A percentile compares a stretch with the other conserved stretches of the same genome.
These are phyloP conservation scores for Fusarium devonianum DNA, from an alignment of 2,329 filamentous ascomycete genomes.

Conservation along the genomic window DNA sequence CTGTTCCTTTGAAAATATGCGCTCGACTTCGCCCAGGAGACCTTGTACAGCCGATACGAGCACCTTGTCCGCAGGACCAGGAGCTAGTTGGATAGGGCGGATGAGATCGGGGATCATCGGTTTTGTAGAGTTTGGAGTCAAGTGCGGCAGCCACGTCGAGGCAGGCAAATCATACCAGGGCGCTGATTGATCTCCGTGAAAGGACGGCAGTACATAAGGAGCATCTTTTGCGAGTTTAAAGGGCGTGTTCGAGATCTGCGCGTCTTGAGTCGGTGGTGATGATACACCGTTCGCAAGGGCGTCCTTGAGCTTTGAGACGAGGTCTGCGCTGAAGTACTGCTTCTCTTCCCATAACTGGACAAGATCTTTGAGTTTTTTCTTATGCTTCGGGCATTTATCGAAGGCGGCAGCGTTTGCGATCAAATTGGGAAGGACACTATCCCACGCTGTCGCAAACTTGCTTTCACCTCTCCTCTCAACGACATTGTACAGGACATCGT, in stretches of 20 bases:
- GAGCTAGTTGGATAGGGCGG: conserved; percentile 72
- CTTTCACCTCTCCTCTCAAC: conserved; percentile 60
- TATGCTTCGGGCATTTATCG: conserved; percentile 69
- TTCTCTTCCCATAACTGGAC: conserved; percentile 75
- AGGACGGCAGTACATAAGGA: conserved; percentile 75
- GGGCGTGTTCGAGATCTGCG: conserved; percentile 35
- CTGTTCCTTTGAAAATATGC: conserved; percentile 67
- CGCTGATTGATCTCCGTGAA: conserved; percentile 75
- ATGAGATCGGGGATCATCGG: conserved; percentile 76
- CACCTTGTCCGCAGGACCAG: conserved; percentile 72
- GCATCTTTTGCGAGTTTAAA: conserved; percentile 59
- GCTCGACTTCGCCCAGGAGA: conserved; percentile 73
- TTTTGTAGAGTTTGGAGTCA: conserved; percentile 76
- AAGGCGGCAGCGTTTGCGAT: conserved; percentile 64
- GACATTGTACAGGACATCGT: conserved; percentile 77
- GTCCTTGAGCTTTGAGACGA: conserved; percentile 66
- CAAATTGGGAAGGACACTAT: conserved; percentile 68
- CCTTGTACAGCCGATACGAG: conserved; percentile 73
- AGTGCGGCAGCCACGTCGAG: conserved; percentile 79
- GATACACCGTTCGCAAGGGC: conserved; percentile 55
- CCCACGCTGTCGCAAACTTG: conserved; percentile 63
- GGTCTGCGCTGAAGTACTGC: conserved; percentile 63
- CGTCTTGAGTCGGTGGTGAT: conserved; percentile 28
- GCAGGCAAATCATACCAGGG: conserved; percentile 86
- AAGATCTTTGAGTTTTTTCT: conserved; percentile 68